A percentile compares a stretch with the other conserved stretches of the same genome.
phyloP scores from a whole-genome alignment of 495 filamentous ascomycete genomes.

The Trichoderma asperelloides region DNA sequence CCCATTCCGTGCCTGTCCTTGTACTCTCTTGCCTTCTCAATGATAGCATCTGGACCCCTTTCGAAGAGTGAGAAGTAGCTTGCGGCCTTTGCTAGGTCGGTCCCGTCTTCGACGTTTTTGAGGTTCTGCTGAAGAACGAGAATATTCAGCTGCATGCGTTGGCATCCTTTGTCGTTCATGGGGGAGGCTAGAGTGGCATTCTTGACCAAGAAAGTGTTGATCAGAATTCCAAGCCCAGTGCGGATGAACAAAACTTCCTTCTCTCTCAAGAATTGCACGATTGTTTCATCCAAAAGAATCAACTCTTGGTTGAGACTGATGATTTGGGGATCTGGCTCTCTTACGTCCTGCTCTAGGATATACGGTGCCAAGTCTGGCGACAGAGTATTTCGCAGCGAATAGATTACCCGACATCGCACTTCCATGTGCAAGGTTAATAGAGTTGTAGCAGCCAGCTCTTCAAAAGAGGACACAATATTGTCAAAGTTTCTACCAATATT shows the following conservation, averaged over 20 bases:
- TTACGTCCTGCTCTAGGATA: constrained; percentile 64
- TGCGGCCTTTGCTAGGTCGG: constrained; percentile 58
- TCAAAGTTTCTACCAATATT: constrained; percentile 60
- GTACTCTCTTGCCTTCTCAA: constrained; percentile 50
- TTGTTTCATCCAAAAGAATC: constrained; percentile 72
- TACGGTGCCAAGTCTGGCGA: constrained; percentile 53
- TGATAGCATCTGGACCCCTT: constrained; percentile 61
- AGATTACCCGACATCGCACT: constrained; percentile 71
- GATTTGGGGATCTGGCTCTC: constrained; percentile 70
- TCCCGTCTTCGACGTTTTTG: constrained; percentile 75
- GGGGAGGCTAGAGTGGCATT: constrained; percentile 36
- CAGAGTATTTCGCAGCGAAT: constrained; percentile 48
- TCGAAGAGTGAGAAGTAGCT: constrained; percentile 76
- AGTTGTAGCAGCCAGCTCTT: constrained; percentile 62
- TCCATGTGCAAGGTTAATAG: constrained; percentile 82
- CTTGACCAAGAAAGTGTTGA: constrained; percentile 34
- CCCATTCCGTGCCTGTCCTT: constrained; percentile 29
- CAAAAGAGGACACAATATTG: constrained; percentile 68
- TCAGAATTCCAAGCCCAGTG: constrained; percentile 50
- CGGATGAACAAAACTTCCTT: constrained; percentile 63
- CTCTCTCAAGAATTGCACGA: constrained; percentile 57
- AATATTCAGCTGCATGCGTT: constrained; percentile 81
- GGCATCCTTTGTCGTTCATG: constrained; percentile 54
- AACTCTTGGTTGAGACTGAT: constrained; percentile 72
- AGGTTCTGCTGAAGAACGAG: constrained; percentile 91